Conservation (phyloP, 805 yeast species). For the Candida morakotiae region DNA sequence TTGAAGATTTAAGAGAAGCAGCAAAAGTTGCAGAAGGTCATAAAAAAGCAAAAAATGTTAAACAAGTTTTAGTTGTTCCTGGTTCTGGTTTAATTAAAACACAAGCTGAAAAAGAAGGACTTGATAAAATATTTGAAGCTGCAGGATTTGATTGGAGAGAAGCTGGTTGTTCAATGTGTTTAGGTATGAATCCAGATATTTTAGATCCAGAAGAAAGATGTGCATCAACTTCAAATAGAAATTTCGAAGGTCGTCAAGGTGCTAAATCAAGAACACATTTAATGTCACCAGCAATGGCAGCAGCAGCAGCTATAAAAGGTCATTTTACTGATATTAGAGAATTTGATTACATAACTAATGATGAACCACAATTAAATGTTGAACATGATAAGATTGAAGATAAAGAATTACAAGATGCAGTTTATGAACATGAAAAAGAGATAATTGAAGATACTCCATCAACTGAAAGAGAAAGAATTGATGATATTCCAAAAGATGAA, state of each 20-base stretch:
- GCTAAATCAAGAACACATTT: constrained; percentile 92
- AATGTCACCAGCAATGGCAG: constrained; percentile 99
- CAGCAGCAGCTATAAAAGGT: constrained; percentile 94
- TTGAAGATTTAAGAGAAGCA: constrained; percentile 94
- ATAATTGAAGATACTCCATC: constrained; percentile 53
- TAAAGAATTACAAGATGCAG: constrained; percentile 62
- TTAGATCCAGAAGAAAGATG: constrained; percentile 93
- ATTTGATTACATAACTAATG: constrained; percentile 54
- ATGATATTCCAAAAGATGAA: constrained; percentile 57
- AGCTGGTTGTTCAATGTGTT: constrained; percentile 99
- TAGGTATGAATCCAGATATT: constrained; percentile 99
- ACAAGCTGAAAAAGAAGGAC: constrained; percentile 93
- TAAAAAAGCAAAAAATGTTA: constrained; percentile 76
- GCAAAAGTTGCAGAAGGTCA: constrained; percentile 90
- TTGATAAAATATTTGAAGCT: constrained; percentile 81
- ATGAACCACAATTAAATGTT: constrained; percentile 56
- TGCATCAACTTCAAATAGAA: constrained; percentile 98
- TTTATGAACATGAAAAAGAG: constrained; percentile 67
- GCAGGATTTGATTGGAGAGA: constrained; percentile 99
- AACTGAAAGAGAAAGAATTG: constrained; percentile 51
- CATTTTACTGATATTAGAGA: constrained; percentile 88
- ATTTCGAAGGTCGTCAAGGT: constrained; percentile 99
- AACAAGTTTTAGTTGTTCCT: constrained; percentile 87
- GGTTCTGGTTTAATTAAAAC: constrained; percentile 94
- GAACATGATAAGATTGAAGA: constrained; percentile 39